These are phyloP conservation scores for Quercus lobata DNA, from an alignment of 331 rosid genomes.

Conservation along the genomic window DNA sequence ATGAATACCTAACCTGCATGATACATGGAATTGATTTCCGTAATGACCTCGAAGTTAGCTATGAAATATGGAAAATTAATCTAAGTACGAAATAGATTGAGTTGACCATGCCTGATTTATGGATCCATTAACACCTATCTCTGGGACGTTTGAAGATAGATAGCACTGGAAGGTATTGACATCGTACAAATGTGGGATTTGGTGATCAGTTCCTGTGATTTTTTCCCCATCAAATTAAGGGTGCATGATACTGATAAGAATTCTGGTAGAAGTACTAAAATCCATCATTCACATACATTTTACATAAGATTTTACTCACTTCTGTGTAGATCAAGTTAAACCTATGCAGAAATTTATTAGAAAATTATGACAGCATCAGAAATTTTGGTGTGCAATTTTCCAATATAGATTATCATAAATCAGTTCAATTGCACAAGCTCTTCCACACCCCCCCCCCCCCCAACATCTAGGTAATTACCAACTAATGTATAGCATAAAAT, in stretches of 20 bases:
- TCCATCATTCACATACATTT: background rate
- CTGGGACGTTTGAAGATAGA: conserved; percentile 64
- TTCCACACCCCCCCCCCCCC: no score
- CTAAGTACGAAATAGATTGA: conserved; percentile 8
- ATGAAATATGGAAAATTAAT: conserved; percentile 4
- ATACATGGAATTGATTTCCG: conserved; percentile 11
- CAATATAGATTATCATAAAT: background rate
- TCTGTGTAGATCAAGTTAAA: background rate
- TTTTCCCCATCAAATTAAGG: background rate
- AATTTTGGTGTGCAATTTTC: background rate
- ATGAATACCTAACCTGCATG: conserved; percentile 76
- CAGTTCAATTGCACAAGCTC: background rate
- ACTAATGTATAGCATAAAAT: background rate
- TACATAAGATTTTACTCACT: background rate
- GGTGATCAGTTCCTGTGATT: conserved; percentile 85
- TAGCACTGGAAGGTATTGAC: conserved; percentile 81
- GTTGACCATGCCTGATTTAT: conserved; percentile 75
- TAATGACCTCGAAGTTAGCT: background rate
- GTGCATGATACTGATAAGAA: background rate
- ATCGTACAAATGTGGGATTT: conserved; percentile 83
- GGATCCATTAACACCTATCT: conserved; percentile 64
- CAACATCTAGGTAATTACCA: background rate
- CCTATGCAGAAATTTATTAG: background rate
- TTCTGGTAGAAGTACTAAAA: background rate
- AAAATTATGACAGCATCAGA: background rate